Evolutionary conservation across 371 early-diverging fungal genomes (phyloP).

Genomic region (Parasitella parasitica): DNA sequence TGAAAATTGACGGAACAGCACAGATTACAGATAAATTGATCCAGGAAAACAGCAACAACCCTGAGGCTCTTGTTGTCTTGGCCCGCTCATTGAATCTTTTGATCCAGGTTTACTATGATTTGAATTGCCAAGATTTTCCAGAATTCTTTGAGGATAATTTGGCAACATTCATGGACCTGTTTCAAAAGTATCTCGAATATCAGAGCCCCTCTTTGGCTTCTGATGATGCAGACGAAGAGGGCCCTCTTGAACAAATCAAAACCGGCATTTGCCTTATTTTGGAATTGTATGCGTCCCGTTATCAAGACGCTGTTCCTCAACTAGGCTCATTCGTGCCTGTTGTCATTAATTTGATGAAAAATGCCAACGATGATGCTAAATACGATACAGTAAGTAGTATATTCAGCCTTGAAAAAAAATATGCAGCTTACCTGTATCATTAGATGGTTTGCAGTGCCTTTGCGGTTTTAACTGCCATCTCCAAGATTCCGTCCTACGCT

Average conservation of each 20-base stretch:
- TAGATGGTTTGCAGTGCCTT: conserved; percentile 89
- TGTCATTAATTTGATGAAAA: conserved; percentile 83
- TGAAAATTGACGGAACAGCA: background rate
- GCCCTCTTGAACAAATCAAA: conserved; percentile 84
- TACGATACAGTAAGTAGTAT: conserved; percentile 74
- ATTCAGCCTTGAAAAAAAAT: background rate
- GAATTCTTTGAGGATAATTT: conserved; percentile 95
- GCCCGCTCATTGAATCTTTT: conserved; percentile 77
- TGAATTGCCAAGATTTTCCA: conserved; percentile 95
- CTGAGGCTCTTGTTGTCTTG: conserved; percentile 63
- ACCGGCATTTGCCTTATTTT: conserved; percentile 88
- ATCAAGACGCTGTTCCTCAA: conserved; percentile 84
- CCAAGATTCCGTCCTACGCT: conserved; percentile 71
- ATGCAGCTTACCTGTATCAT: too few species aligned
- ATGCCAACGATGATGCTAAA: conserved; percentile 66
- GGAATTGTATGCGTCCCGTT: conserved; percentile 85
- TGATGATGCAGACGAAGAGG: conserved; percentile 87
- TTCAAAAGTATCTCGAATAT: conserved; percentile 86
- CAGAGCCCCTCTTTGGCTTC: conserved; percentile 68
- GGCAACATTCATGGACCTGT: conserved; percentile 70
- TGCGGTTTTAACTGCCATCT: conserved; percentile 86
- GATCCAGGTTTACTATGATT: conserved; percentile 85
- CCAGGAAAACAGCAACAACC: conserved; percentile 62
- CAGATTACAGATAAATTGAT: conserved; percentile 83
- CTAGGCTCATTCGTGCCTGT: conserved; percentile 81